phyloP scores from a whole-genome alignment of 1,284 basidiomycete species.

The Trichosporon coremiiforme region DNA sequence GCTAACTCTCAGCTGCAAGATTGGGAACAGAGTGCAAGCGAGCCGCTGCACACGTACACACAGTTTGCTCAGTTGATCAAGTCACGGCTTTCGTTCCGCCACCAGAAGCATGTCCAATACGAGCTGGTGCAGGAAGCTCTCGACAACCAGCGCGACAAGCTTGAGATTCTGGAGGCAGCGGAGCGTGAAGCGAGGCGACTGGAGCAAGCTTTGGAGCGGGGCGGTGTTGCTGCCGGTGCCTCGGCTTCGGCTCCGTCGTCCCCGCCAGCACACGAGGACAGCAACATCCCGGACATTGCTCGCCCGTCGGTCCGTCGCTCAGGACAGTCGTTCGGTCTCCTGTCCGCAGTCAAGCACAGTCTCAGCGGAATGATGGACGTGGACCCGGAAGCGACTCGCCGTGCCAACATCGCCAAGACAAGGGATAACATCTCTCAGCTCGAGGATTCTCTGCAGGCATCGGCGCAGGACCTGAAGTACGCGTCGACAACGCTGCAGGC shows the following conservation, averaged over 20 bases:
- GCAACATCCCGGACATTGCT: not conserved
- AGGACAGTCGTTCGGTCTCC: constrained; percentile 70
- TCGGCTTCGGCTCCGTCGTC: not conserved
- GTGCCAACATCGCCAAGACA: constrained; percentile 90
- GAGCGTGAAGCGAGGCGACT: constrained; percentile 87
- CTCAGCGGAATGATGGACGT: constrained; percentile 98
- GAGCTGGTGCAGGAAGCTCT: constrained; percentile 93
- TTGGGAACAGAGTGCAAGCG: constrained; percentile 89
- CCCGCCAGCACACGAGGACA: not conserved
- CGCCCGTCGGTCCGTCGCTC: constrained; percentile 30
- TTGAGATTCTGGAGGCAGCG: constrained; percentile 88
- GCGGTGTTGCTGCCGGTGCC: constrained; percentile 35
- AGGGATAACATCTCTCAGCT: constrained; percentile 91
- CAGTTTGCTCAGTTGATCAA: constrained; percentile 96
- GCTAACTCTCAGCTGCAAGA: constrained; percentile 70
- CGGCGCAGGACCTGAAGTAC: constrained; percentile 91
- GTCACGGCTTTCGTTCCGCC: constrained; percentile 87
- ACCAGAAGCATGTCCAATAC: constrained; percentile 97
- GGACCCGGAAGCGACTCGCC: constrained; percentile 91
- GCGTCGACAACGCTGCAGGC: constrained; percentile 94
- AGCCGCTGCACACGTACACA: constrained; percentile 92
- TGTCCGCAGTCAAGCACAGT: constrained; percentile 91
- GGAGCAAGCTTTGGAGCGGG: constrained; percentile 73
- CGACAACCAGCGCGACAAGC: constrained; percentile 79
- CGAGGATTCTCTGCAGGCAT: constrained; percentile 85